Evolutionary conservation across 2,329 filamentous ascomycete genomes (phyloP), one percentile per base, ranked within the genome.

Genomic region (Aspergillus fumigatiaffinis): DNA sequence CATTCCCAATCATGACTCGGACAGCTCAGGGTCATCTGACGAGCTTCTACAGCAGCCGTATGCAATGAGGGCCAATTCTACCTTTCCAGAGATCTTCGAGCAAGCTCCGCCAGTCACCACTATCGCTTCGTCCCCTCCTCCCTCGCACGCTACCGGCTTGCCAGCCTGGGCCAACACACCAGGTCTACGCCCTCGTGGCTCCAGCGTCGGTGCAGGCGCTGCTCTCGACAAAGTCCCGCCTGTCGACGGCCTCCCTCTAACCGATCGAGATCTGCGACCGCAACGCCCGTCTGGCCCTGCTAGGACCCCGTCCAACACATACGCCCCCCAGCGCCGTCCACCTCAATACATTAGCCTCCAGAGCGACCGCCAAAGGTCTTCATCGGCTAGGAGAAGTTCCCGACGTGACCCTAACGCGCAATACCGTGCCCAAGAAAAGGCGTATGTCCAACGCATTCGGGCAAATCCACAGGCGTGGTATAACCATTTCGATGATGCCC

Each of bases 371-470:
- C 79, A 82, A 60, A 80, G 85, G 59, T 85, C 83, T 7, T 80
- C 79, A 6, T 87, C 85, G 1, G 74, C 79, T 2, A 83, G 82
- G 60, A 77, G 86, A 61, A 69, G 71, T 42, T 73, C 80, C 41
- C 77, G 84, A 58, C 74, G 82, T 61, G 88, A 90, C 67, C 87
- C 87, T 9, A 87, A 88, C 67, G 86, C 87, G 53, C 86, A 89
- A 64, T 91, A 90, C 71, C 81, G 89, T 59, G 90, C 90, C 50
- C 91, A 97, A 75, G 93, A 97, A 74, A 91, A 92, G 71, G 93
- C 93, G 56, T 99, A 99, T 71, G 88, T 97, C 35, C 91, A 96
- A 74, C 87, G 93, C 66, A 84, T 97, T 69, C 87, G 92, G 57
- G 91, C 95, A 71, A 90, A 94, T 64, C 84, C 86, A 47, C 83